Conservation (phyloP, 495 filamentous ascomycete species). For the Wilcoxina mikolae region DNA sequence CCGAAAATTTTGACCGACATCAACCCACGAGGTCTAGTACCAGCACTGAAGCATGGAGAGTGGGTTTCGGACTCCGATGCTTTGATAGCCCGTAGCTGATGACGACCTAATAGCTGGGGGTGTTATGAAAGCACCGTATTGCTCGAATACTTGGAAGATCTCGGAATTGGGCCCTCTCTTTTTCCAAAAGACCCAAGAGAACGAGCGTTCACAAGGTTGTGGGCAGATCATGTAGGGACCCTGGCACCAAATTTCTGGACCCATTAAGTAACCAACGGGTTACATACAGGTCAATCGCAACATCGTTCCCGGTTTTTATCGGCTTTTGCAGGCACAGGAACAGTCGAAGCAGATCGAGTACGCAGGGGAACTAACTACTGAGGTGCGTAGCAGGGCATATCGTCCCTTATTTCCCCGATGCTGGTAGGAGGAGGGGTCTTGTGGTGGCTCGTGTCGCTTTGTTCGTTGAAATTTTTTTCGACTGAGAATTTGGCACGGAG, state of each 20-base stretch:
- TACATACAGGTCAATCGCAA: conserved; percentile 56
- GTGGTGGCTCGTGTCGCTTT: no score
- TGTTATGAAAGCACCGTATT: conserved; percentile 77
- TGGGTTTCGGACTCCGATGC: conserved; percentile 9
- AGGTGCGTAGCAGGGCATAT: no score
- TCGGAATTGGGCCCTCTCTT: conserved; percentile 44
- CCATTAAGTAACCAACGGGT: not conserved
- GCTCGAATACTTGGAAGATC: conserved; percentile 88
- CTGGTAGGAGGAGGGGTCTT: no score
- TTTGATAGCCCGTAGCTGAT: not conserved
- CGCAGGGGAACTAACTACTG: conserved; percentile 49
- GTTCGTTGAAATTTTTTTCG: no score
- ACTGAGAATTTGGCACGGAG: no score
- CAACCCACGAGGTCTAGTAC: conserved; percentile 78
- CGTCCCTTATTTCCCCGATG: no score
- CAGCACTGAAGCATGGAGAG: conserved; percentile 65
- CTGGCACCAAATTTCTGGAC: not conserved
- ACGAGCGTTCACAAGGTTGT: conserved; percentile 66
- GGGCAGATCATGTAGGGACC: conserved; percentile 65
- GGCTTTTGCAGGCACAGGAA: conserved; percentile 57
- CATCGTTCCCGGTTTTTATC: conserved; percentile 71
- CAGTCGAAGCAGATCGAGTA: conserved; percentile 45
- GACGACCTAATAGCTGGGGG: conserved; percentile 41
- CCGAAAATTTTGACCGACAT: conserved; percentile 63
- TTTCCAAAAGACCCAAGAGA: conserved; percentile 51